Evolutionary conservation across 306 rosid species (phyloP).

Genomic region (Parietaria judaica): DNA sequence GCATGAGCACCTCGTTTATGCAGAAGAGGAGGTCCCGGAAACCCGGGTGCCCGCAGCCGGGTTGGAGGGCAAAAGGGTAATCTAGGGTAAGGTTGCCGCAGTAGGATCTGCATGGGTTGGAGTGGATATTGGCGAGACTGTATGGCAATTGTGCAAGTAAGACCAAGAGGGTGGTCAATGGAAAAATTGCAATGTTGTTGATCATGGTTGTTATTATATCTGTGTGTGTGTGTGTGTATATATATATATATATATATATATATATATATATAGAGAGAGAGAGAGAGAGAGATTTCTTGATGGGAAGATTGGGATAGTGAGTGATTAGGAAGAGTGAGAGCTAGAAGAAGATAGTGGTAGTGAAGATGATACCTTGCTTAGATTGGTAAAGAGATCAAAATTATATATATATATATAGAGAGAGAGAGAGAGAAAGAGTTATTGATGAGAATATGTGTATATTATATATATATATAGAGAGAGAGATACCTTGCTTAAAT

Average conservation of each 20-base stretch:
- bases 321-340: conserved; percentile 4
- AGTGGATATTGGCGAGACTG: conserved; percentile 14
- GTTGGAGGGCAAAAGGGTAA: conserved; percentile 67
- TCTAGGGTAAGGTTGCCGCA: conserved; percentile 89
- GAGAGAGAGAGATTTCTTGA: conserved; percentile 3
- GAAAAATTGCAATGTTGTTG: not conserved
- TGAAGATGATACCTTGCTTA: conserved; percentile 42
- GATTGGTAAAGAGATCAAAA: not conserved
- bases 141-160: conserved; percentile 18
- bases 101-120: conserved; percentile 58
- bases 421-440: too few relatives aligned
- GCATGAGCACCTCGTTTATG: conserved; percentile 83
- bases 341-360: not conserved
- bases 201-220: conserved; percentile 29
- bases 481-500: conserved; percentile 41
- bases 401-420: too few relatives aligned
- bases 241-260: not conserved
- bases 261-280: conserved; percentile 4
- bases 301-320: not conserved
- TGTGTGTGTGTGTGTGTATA: not conserved
- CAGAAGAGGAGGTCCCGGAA: conserved; percentile 82
- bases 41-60: conserved; percentile 97
- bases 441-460: too few relatives aligned
- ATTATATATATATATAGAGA: not conserved
- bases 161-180: conserved; percentile 1